Percentiles rank a stretch among this genome's conserved stretches.
Conservation (phyloP, 2,329 filamentous ascomycete genomes). For the Fusarium torreyae region DNA sequence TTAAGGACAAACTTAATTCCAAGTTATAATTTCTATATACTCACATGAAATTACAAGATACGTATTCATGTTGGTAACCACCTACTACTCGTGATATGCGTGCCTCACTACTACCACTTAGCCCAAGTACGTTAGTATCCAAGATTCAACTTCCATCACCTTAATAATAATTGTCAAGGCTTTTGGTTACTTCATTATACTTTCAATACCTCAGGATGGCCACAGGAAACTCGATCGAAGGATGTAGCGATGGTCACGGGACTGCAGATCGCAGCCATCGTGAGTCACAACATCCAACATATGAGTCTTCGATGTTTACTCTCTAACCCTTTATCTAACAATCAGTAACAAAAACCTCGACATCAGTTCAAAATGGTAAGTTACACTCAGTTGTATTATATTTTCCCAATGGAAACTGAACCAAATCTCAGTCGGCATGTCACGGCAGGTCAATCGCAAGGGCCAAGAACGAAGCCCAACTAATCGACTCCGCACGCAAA, state of each 20-base stretch:
- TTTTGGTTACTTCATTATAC: too few relatives aligned
- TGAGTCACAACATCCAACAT: conserved; percentile 2
- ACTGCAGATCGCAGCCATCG: neutral
- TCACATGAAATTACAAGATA: too few relatives aligned
- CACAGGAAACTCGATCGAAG: neutral
- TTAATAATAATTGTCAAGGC: too few relatives aligned
- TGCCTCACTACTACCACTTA: too few relatives aligned
- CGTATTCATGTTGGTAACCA: too few relatives aligned
- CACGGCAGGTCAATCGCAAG: neutral
- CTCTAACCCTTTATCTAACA: neutral
- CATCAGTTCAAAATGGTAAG: conserved; percentile 1
- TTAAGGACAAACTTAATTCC: too few relatives aligned
- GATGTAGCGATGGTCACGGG: neutral
- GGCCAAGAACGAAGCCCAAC: neutral
- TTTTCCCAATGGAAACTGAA: neutral
- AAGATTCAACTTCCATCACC: too few relatives aligned
- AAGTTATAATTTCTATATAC: too few relatives aligned
- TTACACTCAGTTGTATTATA: neutral
- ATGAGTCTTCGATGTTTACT: neutral
- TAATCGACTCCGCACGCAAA: conserved; percentile 6
- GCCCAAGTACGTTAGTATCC: too few relatives aligned
- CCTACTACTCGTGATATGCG: too few relatives aligned
- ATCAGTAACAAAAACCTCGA: neutral
- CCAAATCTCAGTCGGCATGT: neutral
- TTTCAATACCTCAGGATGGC: neutral